Conservation (phyloP, 495 filamentous ascomycete species). For the Annulohypoxylon nitens region DNA sequence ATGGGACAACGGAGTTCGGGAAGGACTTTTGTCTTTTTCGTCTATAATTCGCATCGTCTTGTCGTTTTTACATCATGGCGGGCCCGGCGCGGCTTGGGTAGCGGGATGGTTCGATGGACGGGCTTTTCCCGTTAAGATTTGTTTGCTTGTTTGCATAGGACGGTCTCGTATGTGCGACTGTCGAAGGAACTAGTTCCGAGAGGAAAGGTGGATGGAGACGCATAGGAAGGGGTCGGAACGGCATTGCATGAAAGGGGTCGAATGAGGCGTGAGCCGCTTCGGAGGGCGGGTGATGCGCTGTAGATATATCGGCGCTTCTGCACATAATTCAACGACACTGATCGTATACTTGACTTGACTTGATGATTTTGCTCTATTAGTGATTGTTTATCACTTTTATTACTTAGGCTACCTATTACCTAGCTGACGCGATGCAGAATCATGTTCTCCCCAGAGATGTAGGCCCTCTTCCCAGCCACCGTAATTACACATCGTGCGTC, state of each 20-base stretch:
- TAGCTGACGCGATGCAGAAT: too few relatives aligned
- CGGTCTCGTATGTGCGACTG: background rate
- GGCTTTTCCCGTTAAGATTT: background rate
- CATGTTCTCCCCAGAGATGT: too few relatives aligned
- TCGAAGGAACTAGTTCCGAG: background rate
- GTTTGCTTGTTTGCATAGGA: background rate
- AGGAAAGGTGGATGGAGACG: background rate
- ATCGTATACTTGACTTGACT: background rate
- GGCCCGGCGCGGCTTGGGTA: background rate
- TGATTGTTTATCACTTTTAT: background rate
- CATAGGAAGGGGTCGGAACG: background rate
- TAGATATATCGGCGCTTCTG: background rate
- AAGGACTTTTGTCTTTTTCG: background rate
- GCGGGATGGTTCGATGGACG: background rate
- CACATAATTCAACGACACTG: constrained; percentile 10
- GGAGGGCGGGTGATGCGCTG: background rate
- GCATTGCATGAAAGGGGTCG: background rate
- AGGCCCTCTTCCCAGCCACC: too few relatives aligned
- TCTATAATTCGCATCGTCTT: constrained; percentile 1
- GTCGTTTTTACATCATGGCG: background rate
- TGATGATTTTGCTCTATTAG: background rate
- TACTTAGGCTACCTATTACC: background rate
- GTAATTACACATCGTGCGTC: too few relatives aligned
- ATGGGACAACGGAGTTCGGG: constrained; percentile 15
- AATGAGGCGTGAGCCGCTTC: background rate